Percentiles rank a stretch among this genome's conserved stretches.
These are phyloP conservation scores for Dianthus caryophyllus DNA, from an alignment of 148 eudicot species.

Conservation along the genomic window DNA sequence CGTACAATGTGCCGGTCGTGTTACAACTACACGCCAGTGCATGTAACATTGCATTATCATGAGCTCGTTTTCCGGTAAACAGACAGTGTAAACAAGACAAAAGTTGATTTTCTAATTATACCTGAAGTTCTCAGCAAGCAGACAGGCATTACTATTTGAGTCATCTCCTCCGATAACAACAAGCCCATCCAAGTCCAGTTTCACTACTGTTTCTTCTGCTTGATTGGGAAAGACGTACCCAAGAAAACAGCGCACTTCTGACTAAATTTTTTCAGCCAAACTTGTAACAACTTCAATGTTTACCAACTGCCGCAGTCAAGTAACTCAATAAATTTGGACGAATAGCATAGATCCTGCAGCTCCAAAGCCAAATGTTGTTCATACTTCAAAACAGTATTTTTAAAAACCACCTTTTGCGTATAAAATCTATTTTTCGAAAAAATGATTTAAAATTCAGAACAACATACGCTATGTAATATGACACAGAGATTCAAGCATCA, in stretches of 20 bases:
- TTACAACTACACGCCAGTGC: not conserved
- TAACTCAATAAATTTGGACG: not conserved
- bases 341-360: slow-evolving; percentile 4
- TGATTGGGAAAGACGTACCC: slow-evolving; percentile 14
- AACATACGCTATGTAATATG: not conserved
- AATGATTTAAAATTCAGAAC: not conserved
- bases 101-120: slow-evolving; percentile 11
- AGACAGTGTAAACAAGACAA: not conserved
- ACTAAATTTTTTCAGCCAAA: not conserved
- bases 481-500: not conserved
- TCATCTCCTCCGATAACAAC: slow-evolving; percentile 98
- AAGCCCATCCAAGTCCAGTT: slow-evolving; percentile 95
- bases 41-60: not conserved
- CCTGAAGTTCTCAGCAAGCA: slow-evolving; percentile 96
- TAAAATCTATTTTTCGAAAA: not conserved
- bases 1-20: not conserved
- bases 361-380: not conserved
- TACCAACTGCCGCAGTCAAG: not conserved
- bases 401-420: not conserved
- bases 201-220: slow-evolving; percentile 82
- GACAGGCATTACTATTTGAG: slow-evolving; percentile 96
- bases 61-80: not conserved
- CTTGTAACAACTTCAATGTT: not conserved
- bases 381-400: not conserved
- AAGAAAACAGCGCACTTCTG: not conserved